Evolutionary conservation across 208 protist genomes (phyloP), one percentile per base, ranked within the genome.

Genomic region (Leishmania tarentolae): DNA sequence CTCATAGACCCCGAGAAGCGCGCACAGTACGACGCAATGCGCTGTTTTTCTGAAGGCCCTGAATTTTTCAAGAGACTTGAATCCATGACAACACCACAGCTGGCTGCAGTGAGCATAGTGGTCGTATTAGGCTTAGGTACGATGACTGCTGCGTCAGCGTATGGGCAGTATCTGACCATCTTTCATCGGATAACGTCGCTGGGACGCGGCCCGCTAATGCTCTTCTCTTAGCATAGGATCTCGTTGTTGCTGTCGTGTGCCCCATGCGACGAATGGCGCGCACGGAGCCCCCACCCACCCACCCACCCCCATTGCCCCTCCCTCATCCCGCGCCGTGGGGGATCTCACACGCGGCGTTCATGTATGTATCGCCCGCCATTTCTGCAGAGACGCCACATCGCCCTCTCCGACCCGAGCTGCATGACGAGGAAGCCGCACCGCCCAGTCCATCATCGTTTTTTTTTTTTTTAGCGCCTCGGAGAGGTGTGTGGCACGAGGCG

Each of bases 21-120:
- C 21, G 83, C 83, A 66, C 82, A 86, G 76, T 97, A 97, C 83
- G 92, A 97, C 74, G 80, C 81, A 11, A 77, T 75, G 52, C 86
- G 88, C 44, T 72, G 59, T 46, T 76, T 90, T 57, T 71, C 65
- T 19, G 79, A 85, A 50, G 74, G 80, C 15, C 66, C 85, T 19
- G 73, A 79, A n/a, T 77, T 86, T 21, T 21, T 91, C n/a, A 84
- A 90, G 53, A 70, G 79, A 31, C 61, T 94, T 13, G 88, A 92
- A 47, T 82, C 83, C 8, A 59, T 92, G 65, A 88, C 86, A 3
- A 76, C 79, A 5, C 35, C 79, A 19, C 71, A 87, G 47, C 79
- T 87, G 24, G 79, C 80, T 9, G 80, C 73, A 9, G 56, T 88
- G 72, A 72, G 65, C 21, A 70, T 76, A 1, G 79, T 74, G 37